Evolutionary conservation across 192 early-diverging fungal species (phyloP).

Genomic region (Mortierella antarctica): DNA sequence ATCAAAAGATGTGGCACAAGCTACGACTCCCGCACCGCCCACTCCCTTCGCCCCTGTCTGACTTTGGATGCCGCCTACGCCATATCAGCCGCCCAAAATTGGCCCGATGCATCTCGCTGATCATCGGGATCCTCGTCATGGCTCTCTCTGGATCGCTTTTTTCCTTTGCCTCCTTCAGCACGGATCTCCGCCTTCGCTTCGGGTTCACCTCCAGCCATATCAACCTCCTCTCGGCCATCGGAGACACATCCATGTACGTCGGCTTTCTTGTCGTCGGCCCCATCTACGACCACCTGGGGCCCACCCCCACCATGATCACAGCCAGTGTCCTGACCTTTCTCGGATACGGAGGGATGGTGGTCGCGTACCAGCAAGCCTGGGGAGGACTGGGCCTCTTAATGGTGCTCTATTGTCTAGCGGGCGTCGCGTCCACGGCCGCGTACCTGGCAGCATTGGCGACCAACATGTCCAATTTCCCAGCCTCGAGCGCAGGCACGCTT

Average conservation of each 20-base stretch:
- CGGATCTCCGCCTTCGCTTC: slow-evolving; percentile 43
- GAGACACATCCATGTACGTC: slow-evolving; percentile 51
- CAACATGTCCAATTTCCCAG: slow-evolving; percentile 54
- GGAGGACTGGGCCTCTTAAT: slow-evolving; percentile 50
- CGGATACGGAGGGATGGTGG: slow-evolving; percentile 49
- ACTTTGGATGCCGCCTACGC: too few species aligned
- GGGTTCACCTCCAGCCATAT: slow-evolving; percentile 48
- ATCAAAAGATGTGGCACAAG: too few species aligned
- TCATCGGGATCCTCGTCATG: slow-evolving; percentile 47
- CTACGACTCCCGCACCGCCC: too few species aligned
- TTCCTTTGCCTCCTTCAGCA: slow-evolving; percentile 47
- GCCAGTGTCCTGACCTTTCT: slow-evolving; percentile 39
- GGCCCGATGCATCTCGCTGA: slow-evolving; percentile 29
- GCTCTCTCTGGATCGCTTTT: slow-evolving; percentile 47
- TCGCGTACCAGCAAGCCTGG: slow-evolving; percentile 52
- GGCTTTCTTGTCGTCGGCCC: slow-evolving; percentile 51
- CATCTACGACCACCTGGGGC: slow-evolving; percentile 49
- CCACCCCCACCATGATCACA: slow-evolving; percentile 37
- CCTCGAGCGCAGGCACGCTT: slow-evolving; percentile 43
- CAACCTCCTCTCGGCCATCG: slow-evolving; percentile 46
- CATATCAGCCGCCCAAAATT: too few species aligned
- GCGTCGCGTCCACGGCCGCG: slow-evolving; percentile 48
- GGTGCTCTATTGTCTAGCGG: slow-evolving; percentile 50
- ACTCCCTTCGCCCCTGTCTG: too few species aligned
- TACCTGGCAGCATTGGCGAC: slow-evolving; percentile 47